These are phyloP conservation scores for Quercus robur DNA, from an alignment of 306 rosid genomes.

Conservation along the genomic window DNA sequence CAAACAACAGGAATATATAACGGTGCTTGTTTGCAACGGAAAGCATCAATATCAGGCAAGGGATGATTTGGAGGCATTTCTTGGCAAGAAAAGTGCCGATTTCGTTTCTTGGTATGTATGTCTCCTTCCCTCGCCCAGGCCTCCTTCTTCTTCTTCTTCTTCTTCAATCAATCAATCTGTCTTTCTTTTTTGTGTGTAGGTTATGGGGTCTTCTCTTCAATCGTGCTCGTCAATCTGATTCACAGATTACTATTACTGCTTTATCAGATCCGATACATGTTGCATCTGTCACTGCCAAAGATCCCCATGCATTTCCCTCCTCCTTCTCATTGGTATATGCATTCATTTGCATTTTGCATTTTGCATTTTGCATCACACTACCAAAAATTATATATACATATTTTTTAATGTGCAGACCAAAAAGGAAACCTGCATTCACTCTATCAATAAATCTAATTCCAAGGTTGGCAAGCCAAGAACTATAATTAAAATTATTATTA, in stretches of 20 bases:
- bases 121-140: not conserved
- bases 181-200: constrained; percentile 5
- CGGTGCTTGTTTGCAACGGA: constrained; percentile 30
- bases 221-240: not conserved
- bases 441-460: not conserved
- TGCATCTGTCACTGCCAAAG: not conserved
- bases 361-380: too few species aligned
- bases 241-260: not conserved
- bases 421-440: not conserved
- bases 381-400: not conserved
- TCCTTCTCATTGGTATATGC: not conserved
- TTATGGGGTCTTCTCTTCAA: constrained; percentile 12
- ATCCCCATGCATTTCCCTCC: not conserved
- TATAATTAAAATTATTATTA: not conserved
- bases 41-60: constrained; percentile 34
- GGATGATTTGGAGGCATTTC: constrained; percentile 29
- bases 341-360: too few species aligned
- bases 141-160: not conserved
- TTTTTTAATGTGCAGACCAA: not conserved
- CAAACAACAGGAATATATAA: constrained; percentile 21
- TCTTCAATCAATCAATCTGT: not conserved
- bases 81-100: constrained; percentile 17
- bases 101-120: constrained; percentile 27
- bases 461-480: constrained; percentile 14
- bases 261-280: not conserved